Conservation (phyloP, 179 eudicot genomes). For the Silene vulgaris region DNA sequence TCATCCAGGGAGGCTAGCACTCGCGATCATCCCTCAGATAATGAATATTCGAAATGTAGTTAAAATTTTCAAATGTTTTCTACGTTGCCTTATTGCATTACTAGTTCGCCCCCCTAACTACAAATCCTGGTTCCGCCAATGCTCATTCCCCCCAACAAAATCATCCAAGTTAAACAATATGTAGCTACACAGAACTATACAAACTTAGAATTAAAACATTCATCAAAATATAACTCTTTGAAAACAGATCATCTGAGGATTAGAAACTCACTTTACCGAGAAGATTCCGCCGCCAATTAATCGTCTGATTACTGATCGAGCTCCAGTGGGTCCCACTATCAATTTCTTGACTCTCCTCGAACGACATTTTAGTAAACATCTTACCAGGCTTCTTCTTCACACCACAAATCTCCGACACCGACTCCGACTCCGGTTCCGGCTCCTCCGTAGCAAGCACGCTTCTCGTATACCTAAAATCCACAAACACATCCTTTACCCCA, state of each 20-base stretch:
- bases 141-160: neutral
- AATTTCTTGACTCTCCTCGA: conserved; percentile 38
- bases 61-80: too few species aligned
- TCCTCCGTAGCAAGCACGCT: conserved; percentile 43
- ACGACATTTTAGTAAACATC: conserved; percentile 85
- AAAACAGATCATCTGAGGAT: neutral
- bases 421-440: conserved; percentile 33
- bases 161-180: neutral
- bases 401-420: conserved; percentile 47
- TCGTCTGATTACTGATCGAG: conserved; percentile 35
- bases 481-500: conserved; percentile 67
- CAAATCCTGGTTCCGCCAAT: neutral
- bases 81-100: too few species aligned
- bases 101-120: too few species aligned
- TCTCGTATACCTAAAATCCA: conserved; percentile 63
- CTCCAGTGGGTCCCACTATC: conserved; percentile 21
- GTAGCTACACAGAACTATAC: neutral
- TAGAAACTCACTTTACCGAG: conserved; percentile 48
- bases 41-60: too few species aligned
- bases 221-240: neutral
- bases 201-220: neutral
- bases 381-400: conserved; percentile 88
- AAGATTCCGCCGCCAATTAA: conserved; percentile 57
- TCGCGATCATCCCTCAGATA: too few species aligned
- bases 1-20: too few species aligned